These are phyloP conservation scores for Daldinia caldariorum DNA, from an alignment of 495 filamentous ascomycete genomes.

Conservation along the genomic window DNA sequence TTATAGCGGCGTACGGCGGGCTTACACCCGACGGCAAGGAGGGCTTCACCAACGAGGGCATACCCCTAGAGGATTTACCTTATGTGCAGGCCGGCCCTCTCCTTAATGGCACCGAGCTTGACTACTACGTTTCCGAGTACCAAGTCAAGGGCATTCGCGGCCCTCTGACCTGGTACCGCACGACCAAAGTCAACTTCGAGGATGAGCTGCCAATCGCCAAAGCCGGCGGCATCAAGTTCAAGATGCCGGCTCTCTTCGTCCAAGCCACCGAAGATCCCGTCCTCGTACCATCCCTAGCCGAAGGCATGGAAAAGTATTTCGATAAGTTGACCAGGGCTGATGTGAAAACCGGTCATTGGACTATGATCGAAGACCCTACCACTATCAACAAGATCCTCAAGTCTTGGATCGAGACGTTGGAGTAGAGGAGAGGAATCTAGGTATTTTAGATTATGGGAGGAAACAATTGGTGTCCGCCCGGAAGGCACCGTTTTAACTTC, in stretches of 20 bases:
- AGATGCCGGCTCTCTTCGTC: conserved; percentile 13
- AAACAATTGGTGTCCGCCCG: neutral
- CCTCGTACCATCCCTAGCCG: conserved; percentile 1
- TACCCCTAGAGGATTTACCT: neutral
- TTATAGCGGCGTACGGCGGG: neutral
- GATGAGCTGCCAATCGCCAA: conserved; percentile 52
- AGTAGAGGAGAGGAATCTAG: neutral
- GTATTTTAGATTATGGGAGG: neutral
- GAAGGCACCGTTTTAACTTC: too few relatives aligned
- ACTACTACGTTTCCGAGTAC: neutral
- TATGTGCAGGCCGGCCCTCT: neutral
- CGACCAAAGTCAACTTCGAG: conserved; percentile 69
- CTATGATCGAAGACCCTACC: neutral
- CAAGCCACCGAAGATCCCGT: neutral
- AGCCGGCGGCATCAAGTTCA: conserved; percentile 16
- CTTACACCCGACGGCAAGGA: neutral
- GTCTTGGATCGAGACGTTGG: conserved; percentile 17
- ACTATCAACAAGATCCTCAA: conserved; percentile 7
- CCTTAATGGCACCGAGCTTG: neutral
- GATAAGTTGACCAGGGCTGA: neutral
- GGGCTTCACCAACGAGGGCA: neutral
- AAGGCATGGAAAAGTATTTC: neutral
- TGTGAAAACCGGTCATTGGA: neutral
- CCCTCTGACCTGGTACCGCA: conserved; percentile 68
- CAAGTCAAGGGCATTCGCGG: neutral